Evolutionary conservation across 352 stramenopile species (phyloP), one percentile per base, ranked within the genome.

Genomic region (Phytopythium litorale): DNA sequence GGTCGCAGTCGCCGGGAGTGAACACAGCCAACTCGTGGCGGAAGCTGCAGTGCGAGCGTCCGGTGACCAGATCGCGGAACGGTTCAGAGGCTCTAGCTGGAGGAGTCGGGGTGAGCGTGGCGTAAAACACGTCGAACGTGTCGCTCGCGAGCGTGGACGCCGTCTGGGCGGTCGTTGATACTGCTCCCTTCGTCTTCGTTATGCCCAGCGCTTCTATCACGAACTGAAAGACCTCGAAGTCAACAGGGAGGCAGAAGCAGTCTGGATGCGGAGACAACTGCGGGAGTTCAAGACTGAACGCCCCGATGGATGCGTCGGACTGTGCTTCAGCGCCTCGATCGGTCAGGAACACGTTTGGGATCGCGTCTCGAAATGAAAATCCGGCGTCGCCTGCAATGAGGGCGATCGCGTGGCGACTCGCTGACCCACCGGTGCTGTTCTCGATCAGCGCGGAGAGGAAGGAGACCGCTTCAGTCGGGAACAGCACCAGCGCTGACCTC

Each of bases 201-300:
- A 19, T 21, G 13, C 56, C 52, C 8, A 82, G 62, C 28, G 68
- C 51, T 12, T 73, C 21, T 35, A 89, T 70, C 32, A 86, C 81
- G 4, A 75, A 19, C 30, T 73, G 50, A 13, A 94, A 66, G 33
- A 92, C 75, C 51, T 87, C 78, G 33, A 94, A 89, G 62, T 94
- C 85, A 0, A 92, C 76, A 13, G 85, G 83, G 18, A 94, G 69
- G 37, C 85, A 94, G 56, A 94, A 94, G 33, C 85, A 94, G 28
- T 94, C 79, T 18, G 83, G 83, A 40, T 91, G 81, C 9, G 85
- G 85, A 33, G 82, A 91, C 11, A 94, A 60, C 55, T 94, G 83
- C 25, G 85, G 85, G 18, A 94, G 70, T 51, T 89, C 76, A 0
- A 91, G 51, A 13, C 56, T 40, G 2, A 66, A 42, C 18, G 9